phyloP scores from a whole-genome alignment of 495 filamentous ascomycete genomes.

The Xylaria curta region DNA sequence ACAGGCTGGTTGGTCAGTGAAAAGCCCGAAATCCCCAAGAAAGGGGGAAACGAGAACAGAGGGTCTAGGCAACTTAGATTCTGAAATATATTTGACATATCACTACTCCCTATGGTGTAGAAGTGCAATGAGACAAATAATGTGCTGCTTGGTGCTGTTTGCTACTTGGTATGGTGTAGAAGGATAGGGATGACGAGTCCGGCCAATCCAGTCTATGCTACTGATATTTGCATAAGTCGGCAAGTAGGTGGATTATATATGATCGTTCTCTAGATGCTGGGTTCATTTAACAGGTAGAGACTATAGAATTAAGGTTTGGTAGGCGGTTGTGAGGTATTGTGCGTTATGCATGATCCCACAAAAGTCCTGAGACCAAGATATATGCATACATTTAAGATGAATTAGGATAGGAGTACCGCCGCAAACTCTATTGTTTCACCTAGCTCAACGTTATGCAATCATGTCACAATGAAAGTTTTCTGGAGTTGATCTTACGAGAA shows the following conservation, averaged over 20 bases:
- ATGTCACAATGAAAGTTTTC: neutral
- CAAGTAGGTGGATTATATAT: neutral
- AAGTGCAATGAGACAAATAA: neutral
- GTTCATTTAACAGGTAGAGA: neutral
- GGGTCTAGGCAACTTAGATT: constrained; percentile 13
- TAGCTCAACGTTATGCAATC: neutral
- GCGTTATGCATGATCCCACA: no score
- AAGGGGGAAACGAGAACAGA: constrained; percentile 2
- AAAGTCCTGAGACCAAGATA: no score
- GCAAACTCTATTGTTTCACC: no score
- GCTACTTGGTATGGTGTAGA: neutral
- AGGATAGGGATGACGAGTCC: neutral
- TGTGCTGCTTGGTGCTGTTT: neutral
- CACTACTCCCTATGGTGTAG: neutral
- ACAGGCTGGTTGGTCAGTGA: constrained; percentile 13
- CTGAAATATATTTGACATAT: constrained; percentile 20
- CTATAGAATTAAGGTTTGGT: neutral
- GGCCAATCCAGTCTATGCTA: neutral
- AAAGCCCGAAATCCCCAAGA: neutral
- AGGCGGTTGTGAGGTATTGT: neutral
- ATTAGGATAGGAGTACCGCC: neutral
- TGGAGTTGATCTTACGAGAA: neutral
- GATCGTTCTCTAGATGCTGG: neutral
- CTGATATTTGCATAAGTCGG: neutral
- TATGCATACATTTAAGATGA: neutral